Percentiles rank a stretch among this genome's conserved stretches.
These are phyloP conservation scores for Capronia coronata DNA, from an alignment of 2,329 filamentous ascomycete species.

Conservation along the genomic window DNA sequence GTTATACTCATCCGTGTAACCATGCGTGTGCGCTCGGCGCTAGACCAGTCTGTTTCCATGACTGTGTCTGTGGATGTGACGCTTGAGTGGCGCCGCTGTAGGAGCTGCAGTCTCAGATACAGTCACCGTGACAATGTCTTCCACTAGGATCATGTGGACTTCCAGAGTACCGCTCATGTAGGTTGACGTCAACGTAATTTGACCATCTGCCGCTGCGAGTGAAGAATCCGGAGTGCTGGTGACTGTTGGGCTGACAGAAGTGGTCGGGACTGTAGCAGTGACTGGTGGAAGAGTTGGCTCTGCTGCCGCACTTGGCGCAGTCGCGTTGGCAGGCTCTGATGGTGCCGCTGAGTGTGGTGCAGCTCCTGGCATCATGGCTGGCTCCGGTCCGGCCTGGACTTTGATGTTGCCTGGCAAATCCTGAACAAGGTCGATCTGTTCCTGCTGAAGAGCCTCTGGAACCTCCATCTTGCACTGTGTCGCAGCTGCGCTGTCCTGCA, in stretches of 20 bases:
- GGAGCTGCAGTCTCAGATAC: slow-evolving; percentile 4
- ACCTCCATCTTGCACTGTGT: slow-evolving; percentile 57
- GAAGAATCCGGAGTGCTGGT: background rate
- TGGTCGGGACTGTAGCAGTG: background rate
- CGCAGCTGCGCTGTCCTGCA: slow-evolving; percentile 53
- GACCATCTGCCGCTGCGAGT: background rate
- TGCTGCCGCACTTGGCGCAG: background rate
- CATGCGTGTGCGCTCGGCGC: slow-evolving; percentile 6
- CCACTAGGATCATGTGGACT: slow-evolving; percentile 25
- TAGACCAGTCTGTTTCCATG: slow-evolving; percentile 5
- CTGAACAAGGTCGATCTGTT: slow-evolving; percentile 50
- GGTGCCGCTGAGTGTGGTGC: background rate
- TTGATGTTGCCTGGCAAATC: slow-evolving; percentile 57
- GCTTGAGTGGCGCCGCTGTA: slow-evolving; percentile 5
- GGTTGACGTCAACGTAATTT: slow-evolving; percentile 14
- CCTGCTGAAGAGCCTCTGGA: slow-evolving; percentile 50
- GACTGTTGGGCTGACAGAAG: slow-evolving; percentile 4
- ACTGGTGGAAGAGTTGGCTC: background rate
- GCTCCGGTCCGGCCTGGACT: slow-evolving; percentile 43
- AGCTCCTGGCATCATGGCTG: slow-evolving; percentile 29
- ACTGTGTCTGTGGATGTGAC: slow-evolving; percentile 17
- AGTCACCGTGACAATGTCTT: slow-evolving; percentile 28
- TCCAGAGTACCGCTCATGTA: slow-evolving; percentile 23
- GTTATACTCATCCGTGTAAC: slow-evolving; percentile 13
- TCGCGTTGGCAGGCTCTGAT: slow-evolving; percentile 3